phyloP scores from a whole-genome alignment of 495 filamentous ascomycete species.

The Xylaria grammica region DNA sequence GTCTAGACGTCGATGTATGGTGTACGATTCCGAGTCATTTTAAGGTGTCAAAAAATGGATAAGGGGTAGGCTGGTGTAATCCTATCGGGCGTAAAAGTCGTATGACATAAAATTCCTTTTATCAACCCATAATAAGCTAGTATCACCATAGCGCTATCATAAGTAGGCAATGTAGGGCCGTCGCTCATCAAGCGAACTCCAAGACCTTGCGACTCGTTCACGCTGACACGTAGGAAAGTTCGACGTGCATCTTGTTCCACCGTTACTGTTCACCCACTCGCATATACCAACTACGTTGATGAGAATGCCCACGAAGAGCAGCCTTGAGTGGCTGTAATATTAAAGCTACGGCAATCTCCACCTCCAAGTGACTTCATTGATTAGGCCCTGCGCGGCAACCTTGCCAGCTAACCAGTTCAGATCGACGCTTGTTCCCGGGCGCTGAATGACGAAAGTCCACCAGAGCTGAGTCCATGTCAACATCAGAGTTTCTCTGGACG shows the following conservation, averaged over 20 bases:
- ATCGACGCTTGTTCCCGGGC: constrained; percentile 29
- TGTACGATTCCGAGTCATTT: constrained; percentile 20
- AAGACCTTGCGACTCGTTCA: too few relatives aligned
- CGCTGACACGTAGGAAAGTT: too few relatives aligned
- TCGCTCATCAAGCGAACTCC: too few relatives aligned
- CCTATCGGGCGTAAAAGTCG: constrained; percentile 4
- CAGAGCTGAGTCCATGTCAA: constrained; percentile 29
- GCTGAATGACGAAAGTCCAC: constrained; percentile 36
- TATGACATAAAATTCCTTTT: constrained; percentile 8
- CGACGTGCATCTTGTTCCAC: not conserved
- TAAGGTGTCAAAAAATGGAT: constrained; percentile 3
- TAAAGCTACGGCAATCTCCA: not conserved
- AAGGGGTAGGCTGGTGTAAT: constrained; percentile 6
- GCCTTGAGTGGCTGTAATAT: too few relatives aligned
- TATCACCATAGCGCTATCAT: not conserved
- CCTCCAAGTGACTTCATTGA: constrained; percentile 16
- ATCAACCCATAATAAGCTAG: not conserved
- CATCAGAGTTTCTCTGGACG: too few relatives aligned
- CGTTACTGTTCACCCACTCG: not conserved
- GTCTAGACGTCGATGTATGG: not conserved
- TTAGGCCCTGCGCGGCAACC: constrained; percentile 31
- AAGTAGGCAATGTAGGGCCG: not conserved
- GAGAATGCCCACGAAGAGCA: too few relatives aligned
- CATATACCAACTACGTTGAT: too few relatives aligned
- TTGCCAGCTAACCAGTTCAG: constrained; percentile 35